phyloP scores from a whole-genome alignment of 2,329 filamentous ascomycete genomes.

The Penicillium sp. region DNA sequence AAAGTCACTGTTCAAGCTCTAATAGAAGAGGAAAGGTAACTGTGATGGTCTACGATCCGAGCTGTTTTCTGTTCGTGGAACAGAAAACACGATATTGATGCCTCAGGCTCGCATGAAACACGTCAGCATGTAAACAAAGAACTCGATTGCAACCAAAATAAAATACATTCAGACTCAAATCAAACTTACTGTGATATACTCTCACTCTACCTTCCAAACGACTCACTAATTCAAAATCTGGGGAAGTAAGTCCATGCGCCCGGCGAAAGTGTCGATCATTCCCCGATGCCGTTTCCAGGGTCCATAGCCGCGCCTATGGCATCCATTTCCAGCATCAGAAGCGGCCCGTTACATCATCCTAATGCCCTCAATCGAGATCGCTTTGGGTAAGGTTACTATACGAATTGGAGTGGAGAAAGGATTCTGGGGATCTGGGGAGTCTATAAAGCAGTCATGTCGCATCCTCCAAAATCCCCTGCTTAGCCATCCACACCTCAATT shows the following conservation, averaged over 20 bases:
- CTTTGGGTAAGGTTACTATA: slow-evolving; percentile 1
- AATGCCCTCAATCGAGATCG: slow-evolving; percentile 4
- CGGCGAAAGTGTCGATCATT: not conserved
- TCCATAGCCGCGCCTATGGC: slow-evolving; percentile 10
- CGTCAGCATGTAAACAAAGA: no score
- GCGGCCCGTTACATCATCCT: slow-evolving; percentile 9
- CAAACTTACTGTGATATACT: no score
- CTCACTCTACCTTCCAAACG: no score
- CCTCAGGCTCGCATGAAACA: no score
- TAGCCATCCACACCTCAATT: not conserved
- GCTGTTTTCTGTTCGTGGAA: no score
- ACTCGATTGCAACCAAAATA: no score
- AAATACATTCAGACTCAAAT: no score
- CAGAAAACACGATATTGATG: no score
- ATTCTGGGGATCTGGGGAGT: not conserved
- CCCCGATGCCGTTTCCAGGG: slow-evolving; percentile 5
- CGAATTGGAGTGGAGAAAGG: slow-evolving; percentile 3
- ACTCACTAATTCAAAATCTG: not conserved
- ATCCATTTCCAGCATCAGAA: slow-evolving; percentile 6
- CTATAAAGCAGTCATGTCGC: not conserved
- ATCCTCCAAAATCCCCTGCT: not conserved
- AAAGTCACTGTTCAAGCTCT: no score
- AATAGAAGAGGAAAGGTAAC: no score
- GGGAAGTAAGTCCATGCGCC: not conserved
- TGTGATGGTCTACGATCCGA: no score